These are phyloP conservation scores for Candolleomyces efflorescens DNA, from an alignment of 768 basidiomycete species.

Conservation along the genomic window DNA sequence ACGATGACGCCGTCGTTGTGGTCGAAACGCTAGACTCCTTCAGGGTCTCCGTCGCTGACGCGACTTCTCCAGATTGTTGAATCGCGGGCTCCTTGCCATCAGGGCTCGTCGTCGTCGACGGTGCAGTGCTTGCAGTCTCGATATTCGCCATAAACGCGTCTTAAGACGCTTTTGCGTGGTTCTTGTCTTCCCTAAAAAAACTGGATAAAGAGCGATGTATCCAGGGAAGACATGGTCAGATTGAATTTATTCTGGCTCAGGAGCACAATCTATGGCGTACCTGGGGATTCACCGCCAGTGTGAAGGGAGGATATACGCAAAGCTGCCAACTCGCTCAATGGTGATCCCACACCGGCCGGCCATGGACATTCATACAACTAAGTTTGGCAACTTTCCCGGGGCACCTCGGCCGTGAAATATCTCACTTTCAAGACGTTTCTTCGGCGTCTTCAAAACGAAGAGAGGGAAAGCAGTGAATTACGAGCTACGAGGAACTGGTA, in stretches of 20 bases:
- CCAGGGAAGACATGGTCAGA: neutral
- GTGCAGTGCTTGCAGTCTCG: conserved; percentile 43
- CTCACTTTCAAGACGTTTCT: too few species aligned
- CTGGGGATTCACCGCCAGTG: conserved; percentile 37
- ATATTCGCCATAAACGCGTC: conserved; percentile 82
- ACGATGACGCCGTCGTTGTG: conserved; percentile 11
- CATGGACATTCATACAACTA: neutral
- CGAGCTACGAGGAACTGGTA: conserved; percentile 15
- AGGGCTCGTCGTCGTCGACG: conserved; percentile 32
- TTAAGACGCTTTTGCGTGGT: conserved; percentile 50
- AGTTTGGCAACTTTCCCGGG: neutral
- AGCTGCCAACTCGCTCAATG: conserved; percentile 10
- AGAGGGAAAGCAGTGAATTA: neutral
- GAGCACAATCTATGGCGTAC: conserved; percentile 19
- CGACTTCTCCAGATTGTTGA: conserved; percentile 23
- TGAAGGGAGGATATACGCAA: conserved; percentile 15
- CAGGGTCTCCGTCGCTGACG: conserved; percentile 13
- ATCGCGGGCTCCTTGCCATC: conserved; percentile 30
- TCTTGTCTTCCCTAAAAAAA: conserved; percentile 26
- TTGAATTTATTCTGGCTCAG: neutral
- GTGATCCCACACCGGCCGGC: conserved; percentile 12
- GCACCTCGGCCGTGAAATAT: neutral
- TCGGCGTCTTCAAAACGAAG: neutral
- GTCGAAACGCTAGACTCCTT: conserved; percentile 11
- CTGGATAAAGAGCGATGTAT: conserved; percentile 6